phyloP scores from a whole-genome alignment of 495 filamentous ascomycete species.

The Amphirosellinia nigrospora region DNA sequence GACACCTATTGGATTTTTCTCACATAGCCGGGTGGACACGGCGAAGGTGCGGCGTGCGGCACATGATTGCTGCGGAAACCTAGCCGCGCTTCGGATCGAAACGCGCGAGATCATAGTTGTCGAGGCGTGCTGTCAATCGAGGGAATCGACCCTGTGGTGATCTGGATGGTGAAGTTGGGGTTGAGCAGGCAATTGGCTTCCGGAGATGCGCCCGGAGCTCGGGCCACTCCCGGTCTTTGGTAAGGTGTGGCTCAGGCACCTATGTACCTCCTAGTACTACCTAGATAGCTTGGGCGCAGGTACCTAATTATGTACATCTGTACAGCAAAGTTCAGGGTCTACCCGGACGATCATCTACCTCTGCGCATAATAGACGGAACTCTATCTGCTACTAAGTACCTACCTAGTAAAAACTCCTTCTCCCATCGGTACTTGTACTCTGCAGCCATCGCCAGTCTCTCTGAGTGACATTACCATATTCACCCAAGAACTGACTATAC shows the following conservation, averaged over 20 bases:
- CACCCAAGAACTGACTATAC: background rate
- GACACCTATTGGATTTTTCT: conserved; percentile 57
- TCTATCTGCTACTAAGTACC: too few relatives aligned
- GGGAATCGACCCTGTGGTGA: conserved; percentile 55
- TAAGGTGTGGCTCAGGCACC: background rate
- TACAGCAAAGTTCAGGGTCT: background rate
- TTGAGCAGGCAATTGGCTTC: conserved; percentile 18
- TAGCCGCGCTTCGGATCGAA: conserved; percentile 32
- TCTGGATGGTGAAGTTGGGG: conserved; percentile 39
- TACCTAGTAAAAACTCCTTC: background rate
- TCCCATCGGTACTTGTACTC: background rate
- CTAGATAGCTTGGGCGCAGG: background rate
- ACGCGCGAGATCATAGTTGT: conserved; percentile 61
- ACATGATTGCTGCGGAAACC: conserved; percentile 33
- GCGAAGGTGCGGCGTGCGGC: conserved; percentile 44
- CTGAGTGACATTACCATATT: background rate
- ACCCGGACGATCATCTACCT: background rate
- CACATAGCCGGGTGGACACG: conserved; percentile 44
- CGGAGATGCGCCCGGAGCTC: conserved; percentile 39
- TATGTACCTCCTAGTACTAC: background rate
- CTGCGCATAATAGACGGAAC: too few relatives aligned
- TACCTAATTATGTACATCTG: background rate
- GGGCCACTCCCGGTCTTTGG: conserved; percentile 24
- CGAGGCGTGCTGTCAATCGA: conserved; percentile 41
- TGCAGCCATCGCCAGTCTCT: background rate